phyloP scores from a whole-genome alignment of 208 protist genomes.

The Crithidia thermophila region DNA sequence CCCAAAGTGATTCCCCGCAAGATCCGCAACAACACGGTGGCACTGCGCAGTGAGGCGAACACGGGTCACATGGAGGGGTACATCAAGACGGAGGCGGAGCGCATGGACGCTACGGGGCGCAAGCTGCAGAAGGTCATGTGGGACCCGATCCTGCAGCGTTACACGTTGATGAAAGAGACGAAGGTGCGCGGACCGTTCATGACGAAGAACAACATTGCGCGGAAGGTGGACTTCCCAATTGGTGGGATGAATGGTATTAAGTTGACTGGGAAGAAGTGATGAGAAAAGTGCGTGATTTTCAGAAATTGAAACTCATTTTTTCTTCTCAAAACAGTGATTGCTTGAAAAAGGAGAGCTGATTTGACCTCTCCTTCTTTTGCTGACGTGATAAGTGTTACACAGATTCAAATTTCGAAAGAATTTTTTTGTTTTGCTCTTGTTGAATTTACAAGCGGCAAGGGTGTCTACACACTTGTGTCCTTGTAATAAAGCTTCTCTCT shows the following conservation, averaged over 20 bases:
- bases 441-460: too few species aligned
- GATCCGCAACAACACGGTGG: conserved; percentile 82
- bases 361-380: neutral
- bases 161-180: conserved; percentile 81
- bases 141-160: conserved; percentile 77
- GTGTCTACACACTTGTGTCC: too few species aligned
- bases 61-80: conserved; percentile 85
- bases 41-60: conserved; percentile 84
- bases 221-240: conserved; percentile 67
- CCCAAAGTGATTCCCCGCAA: conserved; percentile 85
- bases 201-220: conserved; percentile 68
- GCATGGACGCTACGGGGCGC: conserved; percentile 76
- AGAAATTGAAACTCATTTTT: neutral
- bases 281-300: neutral
- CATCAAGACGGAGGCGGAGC: conserved; percentile 79
- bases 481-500: too few species aligned
- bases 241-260: conserved; percentile 9
- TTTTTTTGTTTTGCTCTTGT: too few species aligned
- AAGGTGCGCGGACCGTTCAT: conserved; percentile 85
- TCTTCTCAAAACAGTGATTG: neutral
- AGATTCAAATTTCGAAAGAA: too few species aligned
- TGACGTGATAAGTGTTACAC: too few species aligned
- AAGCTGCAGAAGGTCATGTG: conserved; percentile 80
- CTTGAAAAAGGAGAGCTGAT: neutral
- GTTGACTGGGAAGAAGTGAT: conserved; percentile 6